These are phyloP conservation scores for Populus alba DNA, from an alignment of 345 rosid species.

Conservation along the genomic window DNA sequence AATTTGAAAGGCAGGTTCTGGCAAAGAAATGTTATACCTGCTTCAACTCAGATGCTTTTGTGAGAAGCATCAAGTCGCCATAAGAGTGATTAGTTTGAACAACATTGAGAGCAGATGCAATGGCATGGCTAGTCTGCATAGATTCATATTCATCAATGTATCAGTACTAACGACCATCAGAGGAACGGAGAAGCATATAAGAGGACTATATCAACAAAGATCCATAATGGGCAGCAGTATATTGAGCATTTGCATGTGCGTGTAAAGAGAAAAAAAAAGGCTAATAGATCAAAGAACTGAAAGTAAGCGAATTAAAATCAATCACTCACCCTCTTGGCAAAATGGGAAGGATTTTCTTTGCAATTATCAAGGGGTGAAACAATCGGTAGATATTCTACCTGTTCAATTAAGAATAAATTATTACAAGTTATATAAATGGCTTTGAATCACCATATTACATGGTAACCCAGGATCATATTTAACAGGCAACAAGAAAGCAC, in stretches of 20 bases:
- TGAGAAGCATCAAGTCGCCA: conserved; percentile 80
- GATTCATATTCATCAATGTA: conserved; percentile 22
- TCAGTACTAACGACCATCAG: not conserved
- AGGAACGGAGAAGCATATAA: conserved; percentile 5
- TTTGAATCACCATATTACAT: not conserved
- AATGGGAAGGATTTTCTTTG: conserved; percentile 61
- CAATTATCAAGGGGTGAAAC: conserved; percentile 59
- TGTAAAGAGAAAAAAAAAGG: not conserved
- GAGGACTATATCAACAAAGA: not conserved
- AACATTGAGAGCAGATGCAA: conserved; percentile 78
- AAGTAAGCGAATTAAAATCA: conserved; percentile 9
- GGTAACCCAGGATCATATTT: not conserved
- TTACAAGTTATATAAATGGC: not conserved
- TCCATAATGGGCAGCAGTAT: not conserved
- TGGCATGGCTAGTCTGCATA: conserved; percentile 69
- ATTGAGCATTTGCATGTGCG: not conserved
- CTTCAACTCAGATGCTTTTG: conserved; percentile 56
- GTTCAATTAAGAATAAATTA: conserved; percentile 25
- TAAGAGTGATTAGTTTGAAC: conserved; percentile 83
- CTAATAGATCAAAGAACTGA: not conserved
- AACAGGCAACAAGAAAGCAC: conserved; percentile 1
- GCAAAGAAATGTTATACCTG: conserved; percentile 44
- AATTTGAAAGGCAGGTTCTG: not conserved
- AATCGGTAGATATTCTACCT: conserved; percentile 91
- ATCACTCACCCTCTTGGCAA: conserved; percentile 73